Evolutionary conservation across 805 yeast genomes (phyloP), one percentile per base, ranked within the genome.

Genomic region (Candida coquimbonensis): DNA sequence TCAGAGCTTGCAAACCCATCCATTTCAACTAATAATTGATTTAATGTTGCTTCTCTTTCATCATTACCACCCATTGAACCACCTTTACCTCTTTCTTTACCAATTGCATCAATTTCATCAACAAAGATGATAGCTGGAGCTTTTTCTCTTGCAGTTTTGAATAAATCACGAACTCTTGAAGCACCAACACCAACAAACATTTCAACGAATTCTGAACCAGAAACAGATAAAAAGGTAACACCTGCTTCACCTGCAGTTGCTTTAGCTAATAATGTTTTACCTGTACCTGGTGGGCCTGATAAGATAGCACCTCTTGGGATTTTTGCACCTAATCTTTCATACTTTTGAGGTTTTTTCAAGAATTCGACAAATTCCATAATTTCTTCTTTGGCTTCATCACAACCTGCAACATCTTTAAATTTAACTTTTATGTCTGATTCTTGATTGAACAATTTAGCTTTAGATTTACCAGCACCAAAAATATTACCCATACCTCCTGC

Each of bases 111-210:
- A 57, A 89, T 90, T 68, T 89, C 97, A 69, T 89, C 97, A 43
- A 89, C 87, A 62, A 89, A 89, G 44, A 89, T 82, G 56, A 89
- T 89, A 3, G 95, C 75, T 7, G 97, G 97, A 0, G 96, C 93
- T 72, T 80, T 83, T 51, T 84, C 85, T 59, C 96, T 76, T 16
- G 96, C 97, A 39, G 87, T 85, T 61, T 84, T 83, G 69, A 89
- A 89, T 59, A 89, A 73, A 61, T 90, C 96, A 64, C 97, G 85
- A 37, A 89, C 97, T 64, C 97, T 77, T 4, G 91, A 82, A 5
- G 96, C 96, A 69, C 96, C 96, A 25, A 89, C 96, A 68, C 96
- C 96, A 19, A 87, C 95, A 71, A 87, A 89, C 96, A 89, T 89
- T 65, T 89, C 96, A n/a, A 88, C 95, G 55, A 89, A 89, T 63